A percentile compares a stretch with the other conserved stretches of the same genome.
Conservation (phyloP, 2,329 filamentous ascomycete genomes). For the Elsinoe batatas region DNA sequence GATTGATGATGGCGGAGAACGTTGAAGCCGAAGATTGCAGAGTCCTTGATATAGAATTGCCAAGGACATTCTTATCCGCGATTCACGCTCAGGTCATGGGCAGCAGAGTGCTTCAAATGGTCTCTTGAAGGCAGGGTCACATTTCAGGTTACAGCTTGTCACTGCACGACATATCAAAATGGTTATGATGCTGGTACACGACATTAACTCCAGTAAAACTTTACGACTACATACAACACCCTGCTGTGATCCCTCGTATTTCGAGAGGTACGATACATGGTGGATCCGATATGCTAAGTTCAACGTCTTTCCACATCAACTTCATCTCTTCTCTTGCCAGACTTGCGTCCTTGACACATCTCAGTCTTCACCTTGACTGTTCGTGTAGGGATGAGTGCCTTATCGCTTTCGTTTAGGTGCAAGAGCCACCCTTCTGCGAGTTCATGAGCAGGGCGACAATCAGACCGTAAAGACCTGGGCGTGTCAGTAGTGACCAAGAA, state of each 20-base stretch:
- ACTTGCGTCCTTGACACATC: background rate
- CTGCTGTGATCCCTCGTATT: background rate
- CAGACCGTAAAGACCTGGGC: constrained; percentile 86
- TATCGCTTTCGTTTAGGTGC: constrained; percentile 43
- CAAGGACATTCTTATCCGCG: no score
- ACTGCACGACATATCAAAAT: background rate
- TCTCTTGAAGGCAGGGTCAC: background rate
- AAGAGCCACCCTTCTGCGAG: constrained; percentile 65
- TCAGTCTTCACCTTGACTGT: constrained; percentile 9
- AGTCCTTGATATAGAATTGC: no score
- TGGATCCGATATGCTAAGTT: background rate
- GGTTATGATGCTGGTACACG: background rate
- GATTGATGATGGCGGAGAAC: background rate
- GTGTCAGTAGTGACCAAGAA: constrained; percentile 6
- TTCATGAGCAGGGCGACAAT: constrained; percentile 99
- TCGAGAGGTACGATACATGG: background rate
- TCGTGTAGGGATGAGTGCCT: constrained; percentile 13
- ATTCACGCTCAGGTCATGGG: no score
- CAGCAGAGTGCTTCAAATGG: background rate
- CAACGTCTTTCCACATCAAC: background rate
- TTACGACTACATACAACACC: constrained; percentile 11
- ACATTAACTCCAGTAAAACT: constrained; percentile 8
- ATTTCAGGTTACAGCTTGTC: no score
- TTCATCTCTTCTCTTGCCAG: background rate
- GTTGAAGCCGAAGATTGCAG: background rate